Conservation (phyloP, 805 yeast species). For the Wickerhamia fluorescens region DNA sequence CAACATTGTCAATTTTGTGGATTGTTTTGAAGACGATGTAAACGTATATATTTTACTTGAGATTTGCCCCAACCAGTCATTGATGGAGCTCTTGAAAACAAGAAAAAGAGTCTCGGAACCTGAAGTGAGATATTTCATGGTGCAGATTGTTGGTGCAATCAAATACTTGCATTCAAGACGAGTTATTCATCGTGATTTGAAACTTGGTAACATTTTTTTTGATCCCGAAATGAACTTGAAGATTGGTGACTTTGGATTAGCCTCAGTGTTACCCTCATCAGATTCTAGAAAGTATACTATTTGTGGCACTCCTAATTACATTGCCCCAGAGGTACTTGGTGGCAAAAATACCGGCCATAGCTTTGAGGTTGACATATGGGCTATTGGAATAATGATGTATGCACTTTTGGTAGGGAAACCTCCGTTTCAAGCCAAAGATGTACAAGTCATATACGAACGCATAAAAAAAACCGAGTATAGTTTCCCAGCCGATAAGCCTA, state of each 20-base stretch:
- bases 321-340: slow-evolving; percentile 94
- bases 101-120: slow-evolving; percentile 85
- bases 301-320: slow-evolving; percentile 98
- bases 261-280: slow-evolving; percentile 73
- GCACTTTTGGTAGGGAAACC: slow-evolving; percentile 93
- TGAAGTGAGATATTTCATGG: slow-evolving; percentile 83
- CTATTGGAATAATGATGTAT: slow-evolving; percentile 92
- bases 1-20: slow-evolving; percentile 86
- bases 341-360: slow-evolving; percentile 87
- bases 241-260: slow-evolving; percentile 96
- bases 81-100: slow-evolving; percentile 84
- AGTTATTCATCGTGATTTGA: slow-evolving; percentile 93
- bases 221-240: slow-evolving; percentile 92
- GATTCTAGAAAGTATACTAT: slow-evolving; percentile 82
- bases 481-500: slow-evolving; percentile 67
- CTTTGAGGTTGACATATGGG: slow-evolving; percentile 95
- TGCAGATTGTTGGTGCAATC: slow-evolving; percentile 91
- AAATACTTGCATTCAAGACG: slow-evolving; percentile 86
- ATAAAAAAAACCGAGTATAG: slow-evolving; percentile 74
- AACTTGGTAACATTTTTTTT: slow-evolving; percentile 91
- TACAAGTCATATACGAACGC: slow-evolving; percentile 84
- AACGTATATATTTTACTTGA: slow-evolving; percentile 92
- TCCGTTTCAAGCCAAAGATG: slow-evolving; percentile 96
- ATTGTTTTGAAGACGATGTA: slow-evolving; percentile 94
- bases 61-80: slow-evolving; percentile 89